Evolutionary conservation across 2,329 filamentous ascomycete species (phyloP).

Genomic region (Sphaerostilbella broomeana): DNA sequence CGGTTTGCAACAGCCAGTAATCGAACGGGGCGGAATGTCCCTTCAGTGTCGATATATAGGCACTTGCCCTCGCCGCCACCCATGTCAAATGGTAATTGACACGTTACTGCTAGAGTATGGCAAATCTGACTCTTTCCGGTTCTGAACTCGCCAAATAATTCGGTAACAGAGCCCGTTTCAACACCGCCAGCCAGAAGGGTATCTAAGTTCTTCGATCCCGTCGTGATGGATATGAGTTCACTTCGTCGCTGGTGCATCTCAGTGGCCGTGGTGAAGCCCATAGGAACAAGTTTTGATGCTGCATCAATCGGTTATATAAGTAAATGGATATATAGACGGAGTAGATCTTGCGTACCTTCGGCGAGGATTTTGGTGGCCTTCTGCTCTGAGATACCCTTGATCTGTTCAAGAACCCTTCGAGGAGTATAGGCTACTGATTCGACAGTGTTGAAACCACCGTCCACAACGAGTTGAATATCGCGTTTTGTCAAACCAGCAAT

Average conservation of each 20-base stretch:
- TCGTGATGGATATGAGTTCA: slow-evolving; percentile 96
- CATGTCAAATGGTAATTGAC: slow-evolving; percentile 97
- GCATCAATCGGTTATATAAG: background rate
- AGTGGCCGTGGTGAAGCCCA: slow-evolving; percentile 98
- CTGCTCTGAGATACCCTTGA: slow-evolving; percentile 96
- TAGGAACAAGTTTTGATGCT: slow-evolving; percentile 94
- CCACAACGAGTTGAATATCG: slow-evolving; percentile 87
- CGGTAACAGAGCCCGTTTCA: slow-evolving; percentile 95
- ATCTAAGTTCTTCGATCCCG: slow-evolving; percentile 94
- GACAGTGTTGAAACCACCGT: slow-evolving; percentile 91
- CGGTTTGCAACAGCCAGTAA: slow-evolving; percentile 87
- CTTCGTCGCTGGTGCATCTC: slow-evolving; percentile 98
- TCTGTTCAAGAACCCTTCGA: slow-evolving; percentile 77
- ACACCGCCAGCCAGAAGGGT: slow-evolving; percentile 90
- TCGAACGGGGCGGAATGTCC: slow-evolving; percentile 89
- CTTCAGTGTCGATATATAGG: slow-evolving; percentile 96
- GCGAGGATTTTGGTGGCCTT: slow-evolving; percentile 87
- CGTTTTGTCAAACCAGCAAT: slow-evolving; percentile 85
- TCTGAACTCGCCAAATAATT: slow-evolving; percentile 95
- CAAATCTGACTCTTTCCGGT: slow-evolving; percentile 99
- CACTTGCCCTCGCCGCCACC: slow-evolving; percentile 97
- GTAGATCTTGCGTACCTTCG: slow-evolving; percentile 56
- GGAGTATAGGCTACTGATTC: slow-evolving; percentile 92
- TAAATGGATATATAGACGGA: background rate
- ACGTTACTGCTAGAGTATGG: slow-evolving; percentile 96